These are phyloP conservation scores for Ustilago bromivora DNA, from an alignment of 1,284 basidiomycete species.

Conservation along the genomic window DNA sequence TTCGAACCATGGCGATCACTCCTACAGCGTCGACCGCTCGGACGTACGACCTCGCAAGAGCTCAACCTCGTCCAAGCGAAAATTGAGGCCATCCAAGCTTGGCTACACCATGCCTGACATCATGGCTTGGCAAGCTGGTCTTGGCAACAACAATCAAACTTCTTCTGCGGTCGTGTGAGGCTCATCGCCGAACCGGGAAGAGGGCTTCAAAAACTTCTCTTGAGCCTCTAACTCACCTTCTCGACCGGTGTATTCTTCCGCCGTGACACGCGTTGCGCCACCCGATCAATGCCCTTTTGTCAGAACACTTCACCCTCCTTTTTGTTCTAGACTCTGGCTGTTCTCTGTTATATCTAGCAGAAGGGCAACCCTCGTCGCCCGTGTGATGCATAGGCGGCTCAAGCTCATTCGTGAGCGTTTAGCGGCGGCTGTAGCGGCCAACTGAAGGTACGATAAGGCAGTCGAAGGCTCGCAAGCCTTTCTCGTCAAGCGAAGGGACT, in stretches of 20 bases:
- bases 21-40: not conserved
- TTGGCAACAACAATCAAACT: constrained; percentile 1
- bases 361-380: not conserved
- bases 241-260: not conserved
- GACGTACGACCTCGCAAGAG: constrained; percentile 7
- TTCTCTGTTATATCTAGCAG: not conserved
- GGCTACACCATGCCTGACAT: constrained; percentile 43
- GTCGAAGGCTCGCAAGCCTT: constrained; percentile 14
- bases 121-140: constrained; percentile 37
- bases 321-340: not conserved
- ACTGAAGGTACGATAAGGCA: not conserved
- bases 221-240: not conserved
- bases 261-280: not conserved
- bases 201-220: not conserved
- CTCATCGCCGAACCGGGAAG: not conserved
- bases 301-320: not conserved
- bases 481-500: not conserved
- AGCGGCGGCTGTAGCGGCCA: not conserved
- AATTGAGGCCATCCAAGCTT: constrained; percentile 19
- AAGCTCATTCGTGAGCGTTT: not conserved
- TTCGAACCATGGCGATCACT: not conserved
- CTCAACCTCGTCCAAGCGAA: constrained; percentile 11
- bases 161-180: constrained; percentile 4
- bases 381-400: not conserved
- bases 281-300: not conserved